Evolutionary conservation across 345 rosid genomes (phyloP).

Genomic region (Boechera retrofracta): DNA sequence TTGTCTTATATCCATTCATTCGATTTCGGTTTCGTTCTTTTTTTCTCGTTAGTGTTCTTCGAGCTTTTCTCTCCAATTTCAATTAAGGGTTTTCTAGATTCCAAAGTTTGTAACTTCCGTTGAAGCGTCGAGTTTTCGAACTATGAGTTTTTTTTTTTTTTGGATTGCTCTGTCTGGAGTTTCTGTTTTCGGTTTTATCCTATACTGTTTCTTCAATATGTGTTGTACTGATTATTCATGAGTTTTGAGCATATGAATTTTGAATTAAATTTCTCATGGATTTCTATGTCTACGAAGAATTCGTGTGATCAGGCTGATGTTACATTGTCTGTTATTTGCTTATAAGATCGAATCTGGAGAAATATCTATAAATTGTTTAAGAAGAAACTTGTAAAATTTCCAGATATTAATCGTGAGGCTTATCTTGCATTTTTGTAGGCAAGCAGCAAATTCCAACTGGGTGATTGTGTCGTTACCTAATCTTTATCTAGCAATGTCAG

Average conservation of each 20-base stretch:
- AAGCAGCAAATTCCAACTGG: not conserved
- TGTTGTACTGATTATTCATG: not conserved
- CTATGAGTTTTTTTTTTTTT: not conserved
- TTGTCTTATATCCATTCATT: too few relatives aligned
- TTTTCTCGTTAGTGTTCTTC: not conserved
- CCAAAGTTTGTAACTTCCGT: not conserved
- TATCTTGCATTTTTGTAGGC: not conserved
- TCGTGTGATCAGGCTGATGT: not conserved
- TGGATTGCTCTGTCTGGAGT: not conserved
- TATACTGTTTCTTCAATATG: not conserved
- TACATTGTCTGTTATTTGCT: not conserved
- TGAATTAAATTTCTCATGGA: not conserved
- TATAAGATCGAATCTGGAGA: not conserved
- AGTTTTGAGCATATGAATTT: not conserved
- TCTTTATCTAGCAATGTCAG: conserved; percentile 46
- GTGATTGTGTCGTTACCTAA: not conserved
- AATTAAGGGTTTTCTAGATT: not conserved
- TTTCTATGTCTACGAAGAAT: not conserved
- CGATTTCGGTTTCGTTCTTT: not conserved
- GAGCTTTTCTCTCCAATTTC: not conserved
- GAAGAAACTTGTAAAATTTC: not conserved
- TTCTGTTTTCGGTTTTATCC: not conserved
- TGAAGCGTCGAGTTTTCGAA: not conserved
- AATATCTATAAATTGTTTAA: not conserved
- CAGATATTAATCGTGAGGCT: not conserved